Evolutionary conservation across 2,329 filamentous ascomycete genomes (phyloP).

Genomic region (Nemania sp.): DNA sequence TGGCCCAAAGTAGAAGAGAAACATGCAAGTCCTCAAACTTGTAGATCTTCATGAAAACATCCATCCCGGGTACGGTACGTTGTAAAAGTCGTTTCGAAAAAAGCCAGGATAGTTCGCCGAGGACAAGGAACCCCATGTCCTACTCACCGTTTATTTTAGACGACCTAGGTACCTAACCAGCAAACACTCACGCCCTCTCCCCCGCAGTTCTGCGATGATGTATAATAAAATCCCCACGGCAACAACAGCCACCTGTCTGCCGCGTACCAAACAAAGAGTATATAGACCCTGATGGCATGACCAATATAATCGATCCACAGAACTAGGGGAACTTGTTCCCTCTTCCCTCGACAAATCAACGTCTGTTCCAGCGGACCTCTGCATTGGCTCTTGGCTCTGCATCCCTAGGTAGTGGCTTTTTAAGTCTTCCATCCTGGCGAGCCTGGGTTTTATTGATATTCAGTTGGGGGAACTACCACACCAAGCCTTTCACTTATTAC

Average conservation of each 20-base stretch:
- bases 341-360: conserved; percentile 27
- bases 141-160: background rate
- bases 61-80: background rate
- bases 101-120: no score
- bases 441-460: conserved; percentile 21
- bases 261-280: background rate
- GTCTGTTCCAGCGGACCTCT: conserved; percentile 20
- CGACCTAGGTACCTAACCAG: no score
- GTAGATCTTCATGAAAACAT: background rate
- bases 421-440: conserved; percentile 28
- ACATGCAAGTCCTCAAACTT: background rate
- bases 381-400: conserved; percentile 35
- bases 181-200: no score
- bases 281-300: conserved; percentile 1
- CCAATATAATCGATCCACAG: conserved; percentile 6
- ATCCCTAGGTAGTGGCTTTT: conserved; percentile 10
- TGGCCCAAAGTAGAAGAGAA: background rate
- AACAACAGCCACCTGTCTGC: conserved; percentile 6
- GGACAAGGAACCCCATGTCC: background rate
- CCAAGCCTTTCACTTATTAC: conserved; percentile 16
- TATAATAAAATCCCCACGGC: conserved; percentile 16
- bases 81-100: background rate
- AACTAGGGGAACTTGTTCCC: conserved; percentile 25
- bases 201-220: background rate
- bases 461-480: conserved; percentile 10